Conservation (phyloP, 2,329 filamentous ascomycete genomes). For the Aspergillus melleus region DNA sequence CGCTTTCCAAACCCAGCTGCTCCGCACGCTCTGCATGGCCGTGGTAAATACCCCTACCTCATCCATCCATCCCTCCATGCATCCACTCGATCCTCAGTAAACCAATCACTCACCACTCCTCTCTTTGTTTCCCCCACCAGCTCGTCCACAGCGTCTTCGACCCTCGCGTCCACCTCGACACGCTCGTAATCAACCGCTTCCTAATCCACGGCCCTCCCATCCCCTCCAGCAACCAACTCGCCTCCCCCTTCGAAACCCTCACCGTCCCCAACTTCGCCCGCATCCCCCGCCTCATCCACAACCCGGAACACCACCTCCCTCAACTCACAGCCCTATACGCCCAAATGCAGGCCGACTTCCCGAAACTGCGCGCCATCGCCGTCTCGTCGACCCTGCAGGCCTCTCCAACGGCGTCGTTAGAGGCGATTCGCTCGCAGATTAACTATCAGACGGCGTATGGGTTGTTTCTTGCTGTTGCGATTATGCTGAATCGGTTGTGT, state of each 20-base stretch:
- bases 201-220: not conserved
- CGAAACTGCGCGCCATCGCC: not conserved
- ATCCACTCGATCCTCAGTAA: no score
- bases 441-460: not conserved
- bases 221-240: not conserved
- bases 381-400: not conserved
- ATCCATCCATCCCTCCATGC: not conserved
- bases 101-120: no score
- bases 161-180: slow-evolving; percentile 10
- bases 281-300: not conserved
- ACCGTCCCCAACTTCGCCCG: not conserved
- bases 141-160: slow-evolving; percentile 23
- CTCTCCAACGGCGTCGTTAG: not conserved
- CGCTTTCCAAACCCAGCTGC: not conserved
- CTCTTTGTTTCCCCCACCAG: slow-evolving; percentile 8
- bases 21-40: not conserved
- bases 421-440: not conserved
- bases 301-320: not conserved
- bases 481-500: not conserved
- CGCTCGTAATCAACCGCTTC: not conserved
- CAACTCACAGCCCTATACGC: not conserved
- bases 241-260: not conserved
- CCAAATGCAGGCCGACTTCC: not conserved
- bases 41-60: not conserved
- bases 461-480: not conserved